Conservation (phyloP, 2,329 filamentous ascomycete species). For the Colletotrichum plurivorum region DNA sequence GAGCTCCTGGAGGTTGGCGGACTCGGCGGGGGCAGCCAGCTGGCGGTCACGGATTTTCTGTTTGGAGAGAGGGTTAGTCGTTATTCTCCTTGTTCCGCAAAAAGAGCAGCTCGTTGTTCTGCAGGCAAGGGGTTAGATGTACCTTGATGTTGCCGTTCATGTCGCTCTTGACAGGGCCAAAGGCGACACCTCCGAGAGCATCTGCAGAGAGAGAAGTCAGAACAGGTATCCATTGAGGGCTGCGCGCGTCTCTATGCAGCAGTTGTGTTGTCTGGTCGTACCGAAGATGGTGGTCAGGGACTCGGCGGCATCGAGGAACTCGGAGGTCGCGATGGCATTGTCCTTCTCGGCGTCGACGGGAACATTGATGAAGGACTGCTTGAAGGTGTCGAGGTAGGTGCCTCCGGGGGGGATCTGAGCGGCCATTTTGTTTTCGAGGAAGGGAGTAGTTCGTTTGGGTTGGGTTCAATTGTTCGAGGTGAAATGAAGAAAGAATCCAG, state of each 20-base stretch:
- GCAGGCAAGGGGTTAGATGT: conserved; percentile 42
- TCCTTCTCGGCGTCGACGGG: conserved; percentile 80
- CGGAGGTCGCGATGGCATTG: conserved; percentile 83
- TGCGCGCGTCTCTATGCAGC: neutral
- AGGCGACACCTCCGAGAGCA: conserved; percentile 79
- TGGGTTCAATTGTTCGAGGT: conserved; percentile 16
- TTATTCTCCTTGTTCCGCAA: neutral
- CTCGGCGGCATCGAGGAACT: conserved; percentile 94
- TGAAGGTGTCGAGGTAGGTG: conserved; percentile 90
- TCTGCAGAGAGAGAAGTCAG: conserved; percentile 56
- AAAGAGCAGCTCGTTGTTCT: conserved; percentile 6
- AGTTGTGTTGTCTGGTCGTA: conserved; percentile 51
- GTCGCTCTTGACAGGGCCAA: conserved; percentile 92
- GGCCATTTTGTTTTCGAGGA: conserved; percentile 62
- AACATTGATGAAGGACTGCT: conserved; percentile 87
- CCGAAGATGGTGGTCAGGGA: conserved; percentile 89
- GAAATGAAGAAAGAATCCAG: neutral
- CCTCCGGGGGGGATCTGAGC: conserved; percentile 71
- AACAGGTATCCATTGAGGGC: neutral
- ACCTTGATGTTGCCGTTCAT: conserved; percentile 94
- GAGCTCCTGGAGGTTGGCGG: conserved; percentile 87
- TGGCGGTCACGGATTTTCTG: conserved; percentile 93
- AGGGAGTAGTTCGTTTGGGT: conserved; percentile 6
- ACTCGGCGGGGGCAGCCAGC: conserved; percentile 82
- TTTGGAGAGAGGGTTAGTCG: neutral